These are phyloP conservation scores for Ceratopteris richardii DNA, from an alignment of 75 land plant genomes.

Conservation along the genomic window DNA sequence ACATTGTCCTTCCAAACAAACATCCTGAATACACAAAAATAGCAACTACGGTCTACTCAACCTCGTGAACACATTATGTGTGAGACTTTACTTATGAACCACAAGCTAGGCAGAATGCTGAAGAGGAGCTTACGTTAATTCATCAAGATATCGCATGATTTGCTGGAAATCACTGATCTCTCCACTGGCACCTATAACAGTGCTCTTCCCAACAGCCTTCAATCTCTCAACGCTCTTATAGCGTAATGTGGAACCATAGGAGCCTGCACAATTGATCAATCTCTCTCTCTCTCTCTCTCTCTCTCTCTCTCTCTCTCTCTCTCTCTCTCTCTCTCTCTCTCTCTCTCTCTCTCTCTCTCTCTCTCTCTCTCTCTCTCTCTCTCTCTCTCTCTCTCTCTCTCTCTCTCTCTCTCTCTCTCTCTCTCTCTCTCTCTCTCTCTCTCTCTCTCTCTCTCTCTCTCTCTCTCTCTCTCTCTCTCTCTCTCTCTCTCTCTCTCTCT, in stretches of 20 bases:
- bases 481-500: too few species aligned
- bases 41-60: too few species aligned
- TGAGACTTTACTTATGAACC: too few species aligned
- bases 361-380: not conserved
- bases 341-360: too few species aligned
- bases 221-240: slow-evolving; percentile 87
- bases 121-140: slow-evolving; percentile 57
- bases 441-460: not conserved
- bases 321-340: too few species aligned
- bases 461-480: too few species aligned
- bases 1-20: not conserved
- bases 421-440: not conserved
- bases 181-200: slow-evolving; percentile 86
- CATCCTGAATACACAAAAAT: too few species aligned
- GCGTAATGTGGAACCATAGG: slow-evolving; percentile 89
- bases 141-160: slow-evolving; percentile 59
- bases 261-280: slow-evolving; percentile 40
- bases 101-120: too few species aligned
- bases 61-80: too few species aligned
- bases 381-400: too few species aligned
- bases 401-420: too few species aligned
- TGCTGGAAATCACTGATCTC: slow-evolving; percentile 95
- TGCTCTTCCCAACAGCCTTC: slow-evolving; percentile 69
- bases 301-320: slow-evolving; percentile 3
- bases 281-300: slow-evolving; percentile 4